phyloP scores from a whole-genome alignment of 202 grass and related monocot genomes.

The Musa balbisiana region DNA sequence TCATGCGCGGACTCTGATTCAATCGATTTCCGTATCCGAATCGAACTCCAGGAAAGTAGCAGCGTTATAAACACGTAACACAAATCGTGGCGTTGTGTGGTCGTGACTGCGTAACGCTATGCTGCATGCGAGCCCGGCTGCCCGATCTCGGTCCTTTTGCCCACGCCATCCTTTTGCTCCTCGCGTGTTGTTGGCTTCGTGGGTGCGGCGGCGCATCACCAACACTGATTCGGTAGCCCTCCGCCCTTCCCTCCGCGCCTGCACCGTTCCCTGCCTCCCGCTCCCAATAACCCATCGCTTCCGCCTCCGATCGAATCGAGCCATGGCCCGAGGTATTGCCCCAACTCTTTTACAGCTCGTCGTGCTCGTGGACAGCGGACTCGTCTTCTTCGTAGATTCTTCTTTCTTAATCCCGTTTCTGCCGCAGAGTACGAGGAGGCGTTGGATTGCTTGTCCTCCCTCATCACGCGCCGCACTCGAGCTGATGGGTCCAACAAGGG shows the following conservation, averaged over 20 bases:
- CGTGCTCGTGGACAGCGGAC: neutral
- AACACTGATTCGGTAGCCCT: neutral
- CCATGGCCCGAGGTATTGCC: neutral
- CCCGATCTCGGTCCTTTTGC: no score
- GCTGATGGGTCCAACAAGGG: slow-evolving; percentile 15
- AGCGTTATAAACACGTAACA: neutral
- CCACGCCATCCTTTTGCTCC: neutral
- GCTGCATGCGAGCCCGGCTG: neutral
- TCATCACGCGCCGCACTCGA: slow-evolving; percentile 19
- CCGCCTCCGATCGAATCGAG: neutral
- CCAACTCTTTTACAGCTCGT: neutral
- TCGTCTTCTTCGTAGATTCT: neutral
- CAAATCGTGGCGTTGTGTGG: neutral
- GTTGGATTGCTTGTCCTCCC: slow-evolving; percentile 19
- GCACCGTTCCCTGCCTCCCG: neutral
- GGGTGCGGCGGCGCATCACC: neutral
- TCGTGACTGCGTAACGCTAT: neutral
- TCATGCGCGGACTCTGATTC: no score
- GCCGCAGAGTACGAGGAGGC: slow-evolving; percentile 14
- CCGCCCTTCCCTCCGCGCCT: neutral
- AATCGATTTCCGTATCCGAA: no score
- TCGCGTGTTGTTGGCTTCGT: neutral
- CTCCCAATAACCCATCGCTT: neutral
- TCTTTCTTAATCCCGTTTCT: neutral
- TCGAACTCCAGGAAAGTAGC: neutral